Percentiles rank a stretch among this genome's conserved stretches.
Conservation (phyloP, 331 rosid genomes). For the Erythrophleum ivorense region DNA sequence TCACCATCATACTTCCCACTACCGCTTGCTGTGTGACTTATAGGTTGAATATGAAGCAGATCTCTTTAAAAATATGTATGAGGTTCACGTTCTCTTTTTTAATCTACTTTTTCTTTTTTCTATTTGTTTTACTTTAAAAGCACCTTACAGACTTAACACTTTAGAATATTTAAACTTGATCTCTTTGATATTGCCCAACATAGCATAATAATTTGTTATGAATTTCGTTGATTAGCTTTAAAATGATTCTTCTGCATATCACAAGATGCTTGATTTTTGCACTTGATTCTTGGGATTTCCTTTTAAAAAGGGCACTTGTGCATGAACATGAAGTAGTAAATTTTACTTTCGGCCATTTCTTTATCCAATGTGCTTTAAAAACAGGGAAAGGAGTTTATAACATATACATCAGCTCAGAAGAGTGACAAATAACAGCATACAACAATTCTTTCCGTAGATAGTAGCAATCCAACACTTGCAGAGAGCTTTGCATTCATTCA, state of each 20-base stretch:
- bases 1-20: neutral
- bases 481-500: slow-evolving; percentile 16
- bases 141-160: neutral
- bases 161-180: neutral
- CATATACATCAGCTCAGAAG: neutral
- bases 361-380: neutral
- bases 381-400: neutral
- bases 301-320: neutral
- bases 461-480: neutral
- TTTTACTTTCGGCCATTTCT: neutral
- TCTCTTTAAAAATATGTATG: neutral
- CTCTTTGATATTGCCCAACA: neutral
- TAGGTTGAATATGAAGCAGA: slow-evolving; percentile 18
- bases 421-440: neutral
- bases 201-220: neutral
- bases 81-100: too few species aligned
- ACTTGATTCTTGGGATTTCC: neutral
- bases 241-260: neutral
- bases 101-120: too few species aligned
- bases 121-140: too few species aligned
- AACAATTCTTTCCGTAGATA: neutral
- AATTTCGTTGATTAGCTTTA: neutral
- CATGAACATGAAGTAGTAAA: neutral
- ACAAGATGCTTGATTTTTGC: neutral
- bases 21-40: neutral